Evolutionary conservation across 306 rosid genomes (phyloP).

Genomic region (Gynostemma pentaphyllum): DNA sequence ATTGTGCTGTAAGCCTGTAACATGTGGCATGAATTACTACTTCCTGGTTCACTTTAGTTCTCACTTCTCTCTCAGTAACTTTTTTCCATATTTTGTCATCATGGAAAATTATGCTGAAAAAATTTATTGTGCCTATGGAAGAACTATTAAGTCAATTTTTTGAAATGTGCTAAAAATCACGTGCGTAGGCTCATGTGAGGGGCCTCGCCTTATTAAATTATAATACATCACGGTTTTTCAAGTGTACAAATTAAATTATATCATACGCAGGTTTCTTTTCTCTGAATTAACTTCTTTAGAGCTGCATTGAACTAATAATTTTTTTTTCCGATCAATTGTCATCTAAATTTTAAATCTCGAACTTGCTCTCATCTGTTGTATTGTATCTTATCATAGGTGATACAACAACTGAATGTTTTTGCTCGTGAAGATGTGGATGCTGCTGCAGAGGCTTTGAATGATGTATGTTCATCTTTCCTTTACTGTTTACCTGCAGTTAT

Average conservation of each 20-base stretch:
- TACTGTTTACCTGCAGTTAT: not conserved
- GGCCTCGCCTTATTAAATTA: no score
- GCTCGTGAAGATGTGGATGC: conserved; percentile 61
- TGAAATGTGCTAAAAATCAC: no score
- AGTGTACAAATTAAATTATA: not conserved
- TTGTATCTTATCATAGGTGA: conserved; percentile 47
- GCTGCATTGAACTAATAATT: not conserved
- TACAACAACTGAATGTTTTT: conserved; percentile 67
- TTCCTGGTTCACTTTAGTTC: not conserved
- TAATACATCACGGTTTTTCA: no score
- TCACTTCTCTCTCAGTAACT: no score
- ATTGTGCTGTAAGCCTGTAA: not conserved
- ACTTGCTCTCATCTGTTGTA: conserved; percentile 15
- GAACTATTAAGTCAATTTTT: no score
- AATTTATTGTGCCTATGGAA: not conserved
- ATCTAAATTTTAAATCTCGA: not conserved
- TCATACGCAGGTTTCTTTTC: not conserved
- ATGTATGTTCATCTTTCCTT: conserved; percentile 35
- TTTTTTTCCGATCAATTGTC: not conserved
- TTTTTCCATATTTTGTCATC: not conserved
- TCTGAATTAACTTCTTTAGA: not conserved
- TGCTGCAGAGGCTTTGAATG: conserved; percentile 79
- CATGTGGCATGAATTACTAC: conserved; percentile 1
- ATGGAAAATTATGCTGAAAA: not conserved
- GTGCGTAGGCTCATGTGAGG: no score